Base-by-base conservation (phyloP, 2,329 filamentous ascomycete genomes). In the Arthrobotrys megalospora region DNA sequence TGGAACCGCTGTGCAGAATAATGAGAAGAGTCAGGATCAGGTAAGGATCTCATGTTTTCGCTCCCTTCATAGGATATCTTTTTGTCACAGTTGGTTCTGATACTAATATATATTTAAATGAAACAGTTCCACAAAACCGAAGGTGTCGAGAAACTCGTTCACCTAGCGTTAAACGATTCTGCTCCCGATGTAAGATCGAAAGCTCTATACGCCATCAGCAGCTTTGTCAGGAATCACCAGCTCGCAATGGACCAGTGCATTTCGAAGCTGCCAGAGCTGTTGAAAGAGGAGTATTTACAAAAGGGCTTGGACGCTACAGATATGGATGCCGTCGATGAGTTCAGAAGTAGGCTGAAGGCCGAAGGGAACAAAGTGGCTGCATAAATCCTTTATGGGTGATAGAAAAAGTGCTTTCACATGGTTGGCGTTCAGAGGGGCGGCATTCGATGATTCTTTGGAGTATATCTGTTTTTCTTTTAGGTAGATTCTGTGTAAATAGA, bases 1-100 rank as follows among this genome's bases (percentile, higher is more conserved):
- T 75, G 93, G 93, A 63, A 97, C 94, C 5, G 95, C 96, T 8
- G 96, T 99, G 76, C 94, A 98, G 87, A 99, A 99, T 86, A 98
- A 99, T 85, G 88, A 89, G 81, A 91, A 91, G 83, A 91, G 90
- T 63, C 96, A 99, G 86, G 93, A 96, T 85, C 89, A 89, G 12
- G 73, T 71, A 55, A 19, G 60, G 24, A 28, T 28, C 24, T 28
- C 24, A 28, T 67, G n/a, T n/a, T n/a, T n/a, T 16, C 11, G 21
- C n/a, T 38, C 82, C 87, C 88, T 84, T 81, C 86, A 28, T 2
- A 28, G 5, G 24, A 28, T 82, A 19, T 28, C 36, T 24, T 11
- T 60, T 41, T 12, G 28, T 62, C 66, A 16, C 64, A 84, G 90
- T 80, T 89, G 28, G 87, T 34, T 41, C 85, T 88, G 80, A 47